Conservation (phyloP, 164 flowering plant genomes). For the Litsea cubeba region DNA sequence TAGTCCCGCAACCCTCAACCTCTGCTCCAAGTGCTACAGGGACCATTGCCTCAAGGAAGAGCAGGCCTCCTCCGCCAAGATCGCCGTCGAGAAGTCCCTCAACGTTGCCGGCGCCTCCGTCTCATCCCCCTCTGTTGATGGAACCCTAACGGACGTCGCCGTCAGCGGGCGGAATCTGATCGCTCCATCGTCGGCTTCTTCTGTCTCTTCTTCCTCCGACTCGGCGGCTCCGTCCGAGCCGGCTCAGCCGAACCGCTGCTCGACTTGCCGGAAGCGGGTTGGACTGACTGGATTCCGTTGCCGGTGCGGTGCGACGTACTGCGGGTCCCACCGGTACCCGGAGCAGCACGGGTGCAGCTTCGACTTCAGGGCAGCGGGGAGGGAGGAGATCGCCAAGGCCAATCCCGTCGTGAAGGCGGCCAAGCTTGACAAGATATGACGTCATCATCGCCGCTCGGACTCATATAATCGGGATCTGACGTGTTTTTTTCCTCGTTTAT, state of each 20-base stretch:
- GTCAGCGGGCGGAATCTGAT: not conserved
- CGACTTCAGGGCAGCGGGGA: conserved; percentile 58
- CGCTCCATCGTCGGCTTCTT: not conserved
- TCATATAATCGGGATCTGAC: not conserved
- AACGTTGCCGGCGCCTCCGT: conserved; percentile 13
- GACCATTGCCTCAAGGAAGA: conserved; percentile 49
- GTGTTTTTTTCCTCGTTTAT: not conserved
- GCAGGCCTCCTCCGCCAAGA: conserved; percentile 40
- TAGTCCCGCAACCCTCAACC: conserved; percentile 52
- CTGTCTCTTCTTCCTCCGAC: not conserved
- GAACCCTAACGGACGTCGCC: conserved; percentile 13
- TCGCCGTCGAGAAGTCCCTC: conserved; percentile 41
- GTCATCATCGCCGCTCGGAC: not conserved
- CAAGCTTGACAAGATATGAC: conserved; percentile 48
- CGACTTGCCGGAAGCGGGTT: conserved; percentile 48
- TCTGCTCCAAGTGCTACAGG: conserved; percentile 72
- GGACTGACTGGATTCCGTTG: conserved; percentile 69
- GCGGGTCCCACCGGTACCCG: conserved; percentile 70
- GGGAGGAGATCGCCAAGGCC: conserved; percentile 56
- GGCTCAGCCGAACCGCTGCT: conserved; percentile 40
- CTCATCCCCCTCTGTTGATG: conserved; percentile 16
- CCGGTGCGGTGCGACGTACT: conserved; percentile 58
- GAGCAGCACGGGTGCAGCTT: conserved; percentile 64
- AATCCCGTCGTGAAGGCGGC: conserved; percentile 62
- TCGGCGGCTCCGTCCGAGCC: not conserved